Evolutionary conservation across 176 grass and related monocot genomes (phyloP).

Genomic region (Avena sativa): DNA sequence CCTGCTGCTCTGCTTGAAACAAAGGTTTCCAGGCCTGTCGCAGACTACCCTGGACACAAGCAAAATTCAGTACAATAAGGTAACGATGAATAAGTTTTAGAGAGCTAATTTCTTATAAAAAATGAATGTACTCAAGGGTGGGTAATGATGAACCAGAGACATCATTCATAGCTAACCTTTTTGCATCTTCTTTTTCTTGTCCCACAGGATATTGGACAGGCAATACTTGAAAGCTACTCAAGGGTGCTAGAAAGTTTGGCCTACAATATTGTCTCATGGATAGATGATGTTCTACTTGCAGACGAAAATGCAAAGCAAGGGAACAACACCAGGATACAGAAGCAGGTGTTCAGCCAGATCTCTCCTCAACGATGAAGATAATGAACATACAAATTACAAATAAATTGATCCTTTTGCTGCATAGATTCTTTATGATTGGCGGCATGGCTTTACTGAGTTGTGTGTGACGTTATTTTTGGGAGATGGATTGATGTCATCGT

Average conservation of each 20-base stretch:
- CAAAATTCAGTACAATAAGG: constrained; percentile 99
- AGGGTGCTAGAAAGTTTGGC: constrained; percentile 94
- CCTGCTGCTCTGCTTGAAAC: constrained; percentile 80
- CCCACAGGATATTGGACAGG: constrained; percentile 83
- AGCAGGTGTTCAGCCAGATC: constrained; percentile 50
- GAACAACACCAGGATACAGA: constrained; percentile 62
- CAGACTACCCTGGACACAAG: constrained; percentile 91
- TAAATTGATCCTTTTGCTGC: constrained; percentile 15
- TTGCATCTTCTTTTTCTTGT: constrained; percentile 23
- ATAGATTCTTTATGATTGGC: background rate
- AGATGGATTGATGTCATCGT: constrained; percentile 15
- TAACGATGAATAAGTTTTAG: constrained; percentile 33
- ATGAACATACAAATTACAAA: constrained; percentile 30
- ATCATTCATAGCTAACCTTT: constrained; percentile 6
- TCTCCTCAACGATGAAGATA: constrained; percentile 48
- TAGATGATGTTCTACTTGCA: constrained; percentile 79
- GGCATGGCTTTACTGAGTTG: background rate
- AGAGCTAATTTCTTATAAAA: constrained; percentile 53
- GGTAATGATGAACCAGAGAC: background rate
- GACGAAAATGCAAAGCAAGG: constrained; percentile 66
- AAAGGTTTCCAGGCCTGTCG: constrained; percentile 82
- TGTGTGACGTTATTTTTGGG: background rate
- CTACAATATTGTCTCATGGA: constrained; percentile 78
- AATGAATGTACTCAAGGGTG: background rate
- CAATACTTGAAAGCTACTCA: constrained; percentile 94